Conservation (phyloP, 257 asterid species). For the Salvia splendens region DNA sequence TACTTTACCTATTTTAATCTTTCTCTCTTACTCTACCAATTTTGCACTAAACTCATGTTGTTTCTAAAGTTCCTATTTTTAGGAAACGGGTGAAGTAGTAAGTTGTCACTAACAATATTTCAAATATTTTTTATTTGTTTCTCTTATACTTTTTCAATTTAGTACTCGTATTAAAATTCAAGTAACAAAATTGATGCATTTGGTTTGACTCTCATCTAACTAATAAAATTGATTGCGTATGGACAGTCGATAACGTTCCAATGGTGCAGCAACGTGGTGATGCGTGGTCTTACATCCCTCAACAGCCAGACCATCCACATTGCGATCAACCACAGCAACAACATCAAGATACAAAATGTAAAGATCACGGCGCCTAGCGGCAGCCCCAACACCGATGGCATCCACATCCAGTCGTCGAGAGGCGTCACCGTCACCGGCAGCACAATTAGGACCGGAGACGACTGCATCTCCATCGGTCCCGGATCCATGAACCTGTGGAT, state of each 20-base stretch:
- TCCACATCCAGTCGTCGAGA: constrained; percentile 50
- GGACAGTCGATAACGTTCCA: constrained; percentile 58
- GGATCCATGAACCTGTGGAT: constrained; percentile 66
- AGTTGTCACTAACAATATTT: too few species aligned
- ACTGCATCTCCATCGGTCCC: constrained; percentile 68
- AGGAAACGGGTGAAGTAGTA: too few species aligned
- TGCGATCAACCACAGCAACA: constrained; percentile 42
- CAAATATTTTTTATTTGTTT: too few species aligned
- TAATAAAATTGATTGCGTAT: too few species aligned
- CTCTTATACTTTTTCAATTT: too few species aligned
- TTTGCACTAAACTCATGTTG: too few species aligned
- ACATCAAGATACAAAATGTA: constrained; percentile 46
- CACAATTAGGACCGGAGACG: constrained; percentile 65
- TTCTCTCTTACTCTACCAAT: too few species aligned
- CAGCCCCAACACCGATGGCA: constrained; percentile 83
- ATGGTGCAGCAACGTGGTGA: constrained; percentile 57
- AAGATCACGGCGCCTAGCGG: constrained; percentile 59
- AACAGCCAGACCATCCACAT: constrained; percentile 64
- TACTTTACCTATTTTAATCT: too few species aligned
- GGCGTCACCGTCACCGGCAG: constrained; percentile 45
- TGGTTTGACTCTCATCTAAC: too few species aligned
- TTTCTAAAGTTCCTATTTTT: too few species aligned
- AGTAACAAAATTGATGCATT: too few species aligned
- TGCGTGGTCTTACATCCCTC: constrained; percentile 47
- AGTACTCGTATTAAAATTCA: too few species aligned